These are phyloP conservation scores for Alternaria gansuensis DNA, from an alignment of 2,329 filamentous ascomycete species.

Conservation along the genomic window DNA sequence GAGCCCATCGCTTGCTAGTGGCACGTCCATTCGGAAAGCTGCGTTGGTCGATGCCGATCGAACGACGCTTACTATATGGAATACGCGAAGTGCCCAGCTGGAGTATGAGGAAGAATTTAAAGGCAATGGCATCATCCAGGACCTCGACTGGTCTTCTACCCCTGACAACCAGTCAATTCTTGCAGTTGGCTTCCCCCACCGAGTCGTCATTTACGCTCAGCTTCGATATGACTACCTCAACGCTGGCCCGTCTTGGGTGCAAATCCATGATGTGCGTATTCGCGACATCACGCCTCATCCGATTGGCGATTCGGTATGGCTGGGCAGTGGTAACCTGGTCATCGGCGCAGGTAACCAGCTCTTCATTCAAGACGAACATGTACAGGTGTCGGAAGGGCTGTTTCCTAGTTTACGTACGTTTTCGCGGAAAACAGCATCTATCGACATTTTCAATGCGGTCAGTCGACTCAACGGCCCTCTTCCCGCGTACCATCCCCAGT, in stretches of 20 bases:
- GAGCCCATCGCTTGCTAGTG: conserved; percentile 80
- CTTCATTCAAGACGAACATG: conserved; percentile 81
- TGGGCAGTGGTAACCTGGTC: conserved; percentile 83
- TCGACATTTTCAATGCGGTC: conserved; percentile 82
- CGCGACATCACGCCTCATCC: conserved; percentile 85
- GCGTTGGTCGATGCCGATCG: conserved; percentile 79
- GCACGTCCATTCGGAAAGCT: conserved; percentile 85
- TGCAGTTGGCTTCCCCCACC: conserved; percentile 90
- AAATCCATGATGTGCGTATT: conserved; percentile 82
- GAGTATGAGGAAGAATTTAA: conserved; percentile 82
- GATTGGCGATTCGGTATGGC: conserved; percentile 92
- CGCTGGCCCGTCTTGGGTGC: conserved; percentile 86
- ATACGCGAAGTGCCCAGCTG: conserved; percentile 79
- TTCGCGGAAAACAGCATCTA: conserved; percentile 59
- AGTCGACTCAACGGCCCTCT: conserved; percentile 85
- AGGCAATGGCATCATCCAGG: conserved; percentile 76
- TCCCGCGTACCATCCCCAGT: conserved; percentile 90
- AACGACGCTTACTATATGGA: conserved; percentile 88
- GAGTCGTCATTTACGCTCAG: conserved; percentile 82
- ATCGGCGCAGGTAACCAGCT: conserved; percentile 92
- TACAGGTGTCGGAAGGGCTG: conserved; percentile 70
- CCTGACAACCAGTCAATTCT: conserved; percentile 88
- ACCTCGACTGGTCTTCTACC: conserved; percentile 93
- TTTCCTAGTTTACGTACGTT: conserved; percentile 64
- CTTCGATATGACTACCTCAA: conserved; percentile 92